Evolutionary conservation across 2,329 filamentous ascomycete species (phyloP).

Genomic region (Corinectria fuckeliana): DNA sequence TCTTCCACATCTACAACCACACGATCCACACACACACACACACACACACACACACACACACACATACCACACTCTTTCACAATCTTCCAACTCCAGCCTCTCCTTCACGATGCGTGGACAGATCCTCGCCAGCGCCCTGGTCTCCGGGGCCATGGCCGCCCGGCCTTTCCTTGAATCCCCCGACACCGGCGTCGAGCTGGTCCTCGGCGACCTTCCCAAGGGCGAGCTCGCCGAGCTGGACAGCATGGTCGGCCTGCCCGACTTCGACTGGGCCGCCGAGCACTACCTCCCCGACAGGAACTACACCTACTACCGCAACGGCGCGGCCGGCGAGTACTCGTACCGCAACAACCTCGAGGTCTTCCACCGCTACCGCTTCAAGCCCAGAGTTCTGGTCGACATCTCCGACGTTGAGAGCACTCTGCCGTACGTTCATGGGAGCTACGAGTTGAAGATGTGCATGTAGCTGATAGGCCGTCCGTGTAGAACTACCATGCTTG

Average conservation of each 20-base stretch:
- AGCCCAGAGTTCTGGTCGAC: conserved; percentile 57
- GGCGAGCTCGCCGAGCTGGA: conserved; percentile 51
- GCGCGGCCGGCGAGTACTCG: conserved; percentile 61
- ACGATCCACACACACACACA: background rate
- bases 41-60: too few relatives aligned
- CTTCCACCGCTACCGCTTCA: conserved; percentile 55
- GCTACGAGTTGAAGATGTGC: background rate
- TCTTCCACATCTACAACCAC: background rate
- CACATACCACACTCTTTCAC: conserved; percentile 1
- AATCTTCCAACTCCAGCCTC: conserved; percentile 4
- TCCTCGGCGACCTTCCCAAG: conserved; percentile 43
- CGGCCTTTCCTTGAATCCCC: conserved; percentile 54
- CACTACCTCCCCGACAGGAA: conserved; percentile 53
- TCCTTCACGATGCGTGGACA: conserved; percentile 34
- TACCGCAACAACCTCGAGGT: conserved; percentile 65
- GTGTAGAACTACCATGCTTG: conserved; percentile 55
- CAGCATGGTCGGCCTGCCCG: conserved; percentile 55
- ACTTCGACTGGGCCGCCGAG: conserved; percentile 61
- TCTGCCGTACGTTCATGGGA: conserved; percentile 42
- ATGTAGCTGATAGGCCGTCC: conserved; percentile 1
- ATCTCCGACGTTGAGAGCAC: conserved; percentile 52
- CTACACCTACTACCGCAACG: conserved; percentile 65
- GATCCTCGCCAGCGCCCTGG: conserved; percentile 36
- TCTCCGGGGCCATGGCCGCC: conserved; percentile 48
- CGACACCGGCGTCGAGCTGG: conserved; percentile 52